Conservation (phyloP, 1,139 yeast genomes). For the Insectozyma bohioensis region DNA sequence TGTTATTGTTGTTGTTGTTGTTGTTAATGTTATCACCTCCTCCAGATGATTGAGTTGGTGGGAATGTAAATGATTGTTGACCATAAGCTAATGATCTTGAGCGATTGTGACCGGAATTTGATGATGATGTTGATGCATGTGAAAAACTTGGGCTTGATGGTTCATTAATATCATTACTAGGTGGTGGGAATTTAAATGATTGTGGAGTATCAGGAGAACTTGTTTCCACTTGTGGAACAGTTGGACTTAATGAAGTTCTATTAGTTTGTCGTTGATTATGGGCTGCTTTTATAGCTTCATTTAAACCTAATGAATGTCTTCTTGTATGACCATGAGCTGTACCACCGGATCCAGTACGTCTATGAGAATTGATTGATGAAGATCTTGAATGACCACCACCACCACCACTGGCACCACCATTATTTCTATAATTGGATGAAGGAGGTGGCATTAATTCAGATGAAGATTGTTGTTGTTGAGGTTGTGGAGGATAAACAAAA, state of each 20-base stretch:
- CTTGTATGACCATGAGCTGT: constrained; percentile 67
- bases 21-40: too few species aligned
- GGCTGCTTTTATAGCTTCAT: constrained; percentile 97
- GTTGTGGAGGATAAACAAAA: constrained; percentile 19
- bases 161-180: constrained; percentile 9
- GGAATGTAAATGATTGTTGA: constrained; percentile 46
- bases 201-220: constrained; percentile 28
- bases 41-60: constrained; percentile 18
- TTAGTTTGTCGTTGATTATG: constrained; percentile 73
- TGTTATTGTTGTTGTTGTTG: constrained; percentile 6
- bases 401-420: constrained; percentile 2
- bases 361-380: constrained; percentile 33
- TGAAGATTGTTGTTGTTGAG: constrained; percentile 18
- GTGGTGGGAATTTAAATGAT: constrained; percentile 41
- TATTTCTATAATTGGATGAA: not conserved
- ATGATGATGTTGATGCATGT: too few species aligned
- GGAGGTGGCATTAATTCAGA: constrained; percentile 32
- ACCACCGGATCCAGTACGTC: constrained; percentile 31
- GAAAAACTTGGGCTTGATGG: constrained; percentile 21
- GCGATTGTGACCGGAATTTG: constrained; percentile 32
- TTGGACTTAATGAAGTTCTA: constrained; percentile 37
- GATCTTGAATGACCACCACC: constrained; percentile 40
- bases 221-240: constrained; percentile 26
- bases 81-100: constrained; percentile 45
- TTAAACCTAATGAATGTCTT: constrained; percentile 88